Percentiles rank a stretch among this genome's conserved stretches.
These are phyloP conservation scores for Amniculicola lignicola DNA, from an alignment of 495 filamentous ascomycete species.

Conservation along the genomic window DNA sequence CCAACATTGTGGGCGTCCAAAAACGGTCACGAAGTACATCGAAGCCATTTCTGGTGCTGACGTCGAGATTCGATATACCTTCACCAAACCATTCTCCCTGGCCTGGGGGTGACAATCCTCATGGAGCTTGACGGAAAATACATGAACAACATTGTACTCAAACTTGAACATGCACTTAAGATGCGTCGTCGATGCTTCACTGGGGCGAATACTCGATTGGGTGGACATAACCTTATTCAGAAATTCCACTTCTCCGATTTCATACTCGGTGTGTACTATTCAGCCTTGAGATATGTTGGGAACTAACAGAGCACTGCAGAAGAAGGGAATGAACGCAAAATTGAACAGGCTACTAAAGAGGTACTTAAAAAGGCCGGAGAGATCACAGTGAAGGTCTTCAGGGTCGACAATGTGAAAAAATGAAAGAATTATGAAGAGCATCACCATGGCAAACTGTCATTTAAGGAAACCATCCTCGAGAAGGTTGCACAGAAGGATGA, in stretches of 20 bases:
- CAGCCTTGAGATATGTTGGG: too few species aligned
- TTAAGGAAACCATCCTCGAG: too few species aligned
- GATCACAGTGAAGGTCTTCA: too few species aligned
- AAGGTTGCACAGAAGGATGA: too few species aligned
- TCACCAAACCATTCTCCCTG: not conserved
- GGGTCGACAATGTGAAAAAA: too few species aligned
- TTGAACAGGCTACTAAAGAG: too few species aligned
- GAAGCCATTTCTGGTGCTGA: conserved; percentile 6
- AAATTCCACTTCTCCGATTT: not conserved
- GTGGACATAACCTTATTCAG: not conserved
- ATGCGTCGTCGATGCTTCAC: not conserved
- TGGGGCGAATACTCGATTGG: not conserved
- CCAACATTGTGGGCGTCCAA: not conserved
- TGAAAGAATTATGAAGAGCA: too few species aligned
- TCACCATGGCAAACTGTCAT: too few species aligned
- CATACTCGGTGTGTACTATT: not conserved
- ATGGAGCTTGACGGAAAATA: not conserved
- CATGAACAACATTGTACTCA: too few species aligned
- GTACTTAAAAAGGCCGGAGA: too few species aligned
- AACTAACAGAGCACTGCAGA: too few species aligned
- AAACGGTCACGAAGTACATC: conserved; percentile 4
- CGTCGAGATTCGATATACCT: not conserved
- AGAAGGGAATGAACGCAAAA: too few species aligned
- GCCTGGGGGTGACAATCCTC: not conserved
- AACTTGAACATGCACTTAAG: not conserved